These are phyloP conservation scores for Dendrobium nobile DNA, from an alignment of 106 monocot species.

Conservation along the genomic window DNA sequence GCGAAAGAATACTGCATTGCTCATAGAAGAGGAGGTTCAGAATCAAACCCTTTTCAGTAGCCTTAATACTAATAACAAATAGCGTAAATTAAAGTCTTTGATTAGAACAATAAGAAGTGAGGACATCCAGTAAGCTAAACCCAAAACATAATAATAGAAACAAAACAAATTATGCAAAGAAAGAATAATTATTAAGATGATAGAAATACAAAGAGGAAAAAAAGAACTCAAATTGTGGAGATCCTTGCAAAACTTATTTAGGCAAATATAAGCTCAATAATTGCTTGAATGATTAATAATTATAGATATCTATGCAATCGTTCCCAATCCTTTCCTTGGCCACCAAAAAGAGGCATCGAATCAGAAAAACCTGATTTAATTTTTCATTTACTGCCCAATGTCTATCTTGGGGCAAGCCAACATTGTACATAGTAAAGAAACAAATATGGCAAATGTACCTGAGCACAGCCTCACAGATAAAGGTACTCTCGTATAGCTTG, in stretches of 20 bases:
- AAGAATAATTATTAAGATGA: too few species aligned
- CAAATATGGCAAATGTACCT: slow-evolving; percentile 31
- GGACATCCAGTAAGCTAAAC: not conserved
- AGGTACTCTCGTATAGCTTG: slow-evolving; percentile 82
- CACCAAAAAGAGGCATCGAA: too few species aligned
- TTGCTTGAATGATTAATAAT: too few species aligned
- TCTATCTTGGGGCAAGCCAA: not conserved
- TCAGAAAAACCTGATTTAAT: too few species aligned
- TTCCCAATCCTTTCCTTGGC: too few species aligned
- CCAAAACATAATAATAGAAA: not conserved
- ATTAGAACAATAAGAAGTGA: not conserved
- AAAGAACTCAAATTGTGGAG: too few species aligned
- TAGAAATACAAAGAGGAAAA: too few species aligned
- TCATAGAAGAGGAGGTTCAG: not conserved
- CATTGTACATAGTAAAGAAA: not conserved
- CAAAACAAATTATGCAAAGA: not conserved
- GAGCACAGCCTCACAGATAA: slow-evolving; percentile 93
- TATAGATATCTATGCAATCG: too few species aligned
- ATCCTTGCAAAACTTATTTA: too few species aligned
- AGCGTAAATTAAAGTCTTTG: not conserved
- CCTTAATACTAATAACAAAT: not conserved
- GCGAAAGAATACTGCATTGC: not conserved
- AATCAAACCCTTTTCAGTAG: not conserved
- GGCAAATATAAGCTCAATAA: too few species aligned
- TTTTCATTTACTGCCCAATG: not conserved